Percentiles rank a stretch among this genome's conserved stretches.
Evolutionary conservation across 2,329 filamentous ascomycete species (phyloP).

Genomic region (Corniculantispora saksenae): DNA sequence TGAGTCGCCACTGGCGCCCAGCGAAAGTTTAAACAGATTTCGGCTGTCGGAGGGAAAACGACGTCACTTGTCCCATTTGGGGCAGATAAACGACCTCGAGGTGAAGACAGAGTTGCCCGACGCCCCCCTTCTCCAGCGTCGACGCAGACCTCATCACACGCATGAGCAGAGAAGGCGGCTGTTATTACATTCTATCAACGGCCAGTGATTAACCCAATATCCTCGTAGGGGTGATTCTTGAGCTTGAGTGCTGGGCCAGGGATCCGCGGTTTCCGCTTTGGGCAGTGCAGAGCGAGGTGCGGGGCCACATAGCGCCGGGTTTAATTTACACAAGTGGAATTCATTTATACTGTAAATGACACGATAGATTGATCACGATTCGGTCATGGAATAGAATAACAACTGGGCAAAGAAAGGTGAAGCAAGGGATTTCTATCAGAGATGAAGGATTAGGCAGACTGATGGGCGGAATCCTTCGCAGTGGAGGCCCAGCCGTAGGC

Average conservation of each 20-base stretch:
- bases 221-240: too few relatives aligned
- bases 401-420: neutral
- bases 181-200: too few relatives aligned
- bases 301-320: neutral
- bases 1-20: conserved; percentile 8
- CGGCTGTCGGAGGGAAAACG: neutral
- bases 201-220: too few relatives aligned
- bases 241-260: neutral
- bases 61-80: neutral
- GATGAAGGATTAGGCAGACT: too few relatives aligned
- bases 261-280: neutral
- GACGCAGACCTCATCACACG: neutral
- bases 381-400: neutral
- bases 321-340: neutral
- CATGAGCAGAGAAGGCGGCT: neutral
- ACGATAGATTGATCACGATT: neutral
- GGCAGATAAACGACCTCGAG: too few relatives aligned
- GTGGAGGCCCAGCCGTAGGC: too few relatives aligned
- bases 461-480: too few relatives aligned
- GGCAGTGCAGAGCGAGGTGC: neutral
- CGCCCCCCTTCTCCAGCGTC: too few relatives aligned
- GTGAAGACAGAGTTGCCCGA: too few relatives aligned
- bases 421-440: neutral
- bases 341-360: neutral
- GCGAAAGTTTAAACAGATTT: neutral